These are phyloP conservation scores for Phytophthora litchii DNA, from an alignment of 352 stramenopile genomes.

Conservation along the genomic window DNA sequence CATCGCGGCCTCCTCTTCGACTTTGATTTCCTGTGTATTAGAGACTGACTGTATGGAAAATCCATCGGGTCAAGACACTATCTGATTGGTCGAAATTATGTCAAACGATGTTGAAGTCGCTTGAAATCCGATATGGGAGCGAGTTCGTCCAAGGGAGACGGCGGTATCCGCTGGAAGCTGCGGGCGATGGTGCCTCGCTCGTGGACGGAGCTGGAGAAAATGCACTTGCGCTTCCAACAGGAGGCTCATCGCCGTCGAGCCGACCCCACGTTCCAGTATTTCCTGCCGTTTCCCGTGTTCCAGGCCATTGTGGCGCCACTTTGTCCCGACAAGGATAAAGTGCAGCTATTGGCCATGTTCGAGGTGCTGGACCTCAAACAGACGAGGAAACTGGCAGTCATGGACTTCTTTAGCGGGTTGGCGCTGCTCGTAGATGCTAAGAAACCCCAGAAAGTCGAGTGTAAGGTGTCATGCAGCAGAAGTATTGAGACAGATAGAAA, in stretches of 20 bases:
- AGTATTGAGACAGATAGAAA: neutral
- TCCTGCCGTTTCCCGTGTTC: slow-evolving; percentile 59
- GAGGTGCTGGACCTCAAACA: slow-evolving; percentile 37
- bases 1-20: slow-evolving; percentile 42
- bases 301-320: slow-evolving; percentile 46
- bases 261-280: slow-evolving; percentile 53
- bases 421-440: slow-evolving; percentile 66
- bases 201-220: slow-evolving; percentile 62
- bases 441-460: slow-evolving; percentile 70
- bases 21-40: neutral
- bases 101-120: slow-evolving; percentile 21
- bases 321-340: slow-evolving; percentile 39
- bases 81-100: slow-evolving; percentile 19
- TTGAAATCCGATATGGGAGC: slow-evolving; percentile 48
- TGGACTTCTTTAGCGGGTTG: slow-evolving; percentile 73
- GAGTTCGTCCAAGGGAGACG: slow-evolving; percentile 54
- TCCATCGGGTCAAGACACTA: slow-evolving; percentile 3
- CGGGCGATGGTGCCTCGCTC: slow-evolving; percentile 48
- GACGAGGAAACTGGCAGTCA: slow-evolving; percentile 34
- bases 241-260: slow-evolving; percentile 44
- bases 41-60: slow-evolving; percentile 23
- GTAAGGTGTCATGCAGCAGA: slow-evolving; percentile 33
- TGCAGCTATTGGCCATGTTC: slow-evolving; percentile 54
- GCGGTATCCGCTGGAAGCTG: slow-evolving; percentile 42
- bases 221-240: slow-evolving; percentile 67